Base-by-base conservation (phyloP, 371 early-diverging fungal genomes). In the Capniomyces stellatus region DNA sequence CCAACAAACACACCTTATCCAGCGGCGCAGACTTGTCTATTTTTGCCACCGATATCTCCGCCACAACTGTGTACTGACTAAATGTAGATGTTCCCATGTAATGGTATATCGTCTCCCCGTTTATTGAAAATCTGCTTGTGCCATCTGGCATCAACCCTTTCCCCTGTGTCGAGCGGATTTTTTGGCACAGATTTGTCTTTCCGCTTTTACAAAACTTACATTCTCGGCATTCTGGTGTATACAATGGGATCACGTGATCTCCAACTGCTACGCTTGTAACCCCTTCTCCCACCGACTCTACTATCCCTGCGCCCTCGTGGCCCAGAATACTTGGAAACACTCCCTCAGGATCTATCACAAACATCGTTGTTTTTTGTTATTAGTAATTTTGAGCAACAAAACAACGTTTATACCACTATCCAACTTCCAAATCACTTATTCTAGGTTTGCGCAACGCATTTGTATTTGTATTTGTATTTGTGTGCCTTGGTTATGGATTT, bases 41-140 rank as follows among this genome's bases (percentile, higher is more conserved):
- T 67, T 91, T 92, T 54, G 92, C 93, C 46, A 89, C 73, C 1
- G 92, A 87, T 54, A 93, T 87, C 64, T 91, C 93, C 49, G 78
- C 72, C 28, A 81, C 85, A 13, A 93, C 94, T 3, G 92, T 89
- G 77, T 95, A 95, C 70, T 95, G 89, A 57, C 82, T 78, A 63
- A 95, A 95, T 4, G 96, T 91, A 15, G 91, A 90, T 52, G 85
- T 85, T 18, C 96, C 96, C 96, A 95, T 94, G 69, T 86, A 92
- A 63, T 95, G 96, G 68, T 79, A 87, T 54, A 93, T 79, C 13
- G 72, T 66, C 60, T 87, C 66, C 21, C 93, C 94, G 52, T 81
- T 83, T 78, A 90, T 86, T 27, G 88, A 79, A 69, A 94, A 96
- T 44, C 96, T 82, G n/a, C 78, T 73, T 2, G 92, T 90, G 31